Percentiles rank a stretch among this genome's conserved stretches.
Conservation (phyloP, 2,329 filamentous ascomycete genomes). For the Ophiostoma triangulosporum region DNA sequence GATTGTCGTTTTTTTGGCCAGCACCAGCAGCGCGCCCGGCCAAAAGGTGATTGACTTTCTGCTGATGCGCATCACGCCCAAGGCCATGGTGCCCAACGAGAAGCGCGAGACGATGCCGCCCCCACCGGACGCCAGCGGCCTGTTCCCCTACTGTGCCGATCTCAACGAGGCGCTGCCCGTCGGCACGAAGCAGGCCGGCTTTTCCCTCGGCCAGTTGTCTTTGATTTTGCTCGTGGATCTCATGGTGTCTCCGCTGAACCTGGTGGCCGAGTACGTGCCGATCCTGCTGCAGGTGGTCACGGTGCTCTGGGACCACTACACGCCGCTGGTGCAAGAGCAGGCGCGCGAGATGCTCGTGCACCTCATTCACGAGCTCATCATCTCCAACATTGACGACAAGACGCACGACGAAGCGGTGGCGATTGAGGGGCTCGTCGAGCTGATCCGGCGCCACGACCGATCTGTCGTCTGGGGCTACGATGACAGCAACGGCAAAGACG, state of each 20-base stretch:
- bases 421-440: constrained; percentile 80
- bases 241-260: constrained; percentile 80
- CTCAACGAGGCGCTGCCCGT: constrained; percentile 65
- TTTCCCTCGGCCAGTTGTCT: constrained; percentile 85
- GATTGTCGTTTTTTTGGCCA: constrained; percentile 90
- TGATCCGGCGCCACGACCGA: constrained; percentile 69
- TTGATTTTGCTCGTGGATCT: constrained; percentile 89
- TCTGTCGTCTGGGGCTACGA: constrained; percentile 90
- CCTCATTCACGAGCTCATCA: constrained; percentile 88
- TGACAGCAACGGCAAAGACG: constrained; percentile 70
- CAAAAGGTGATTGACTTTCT: constrained; percentile 91
- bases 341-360: constrained; percentile 96
- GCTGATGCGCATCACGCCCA: constrained; percentile 78
- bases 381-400: constrained; percentile 60
- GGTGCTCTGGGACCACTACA: constrained; percentile 96
- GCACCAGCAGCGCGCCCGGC: constrained; percentile 57
- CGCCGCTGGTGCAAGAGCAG: constrained; percentile 86
- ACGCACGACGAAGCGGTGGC: constrained; percentile 48
- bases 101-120: constrained; percentile 41
- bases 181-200: constrained; percentile 81
- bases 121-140: constrained; percentile 57
- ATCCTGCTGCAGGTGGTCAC: constrained; percentile 81
- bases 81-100: constrained; percentile 91
- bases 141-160: constrained; percentile 82
- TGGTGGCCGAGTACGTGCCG: constrained; percentile 67